Evolutionary conservation across 2,329 filamentous ascomycete genomes (phyloP), one percentile per base, ranked within the genome.

Genomic region (Sordariomycetes sp.): DNA sequence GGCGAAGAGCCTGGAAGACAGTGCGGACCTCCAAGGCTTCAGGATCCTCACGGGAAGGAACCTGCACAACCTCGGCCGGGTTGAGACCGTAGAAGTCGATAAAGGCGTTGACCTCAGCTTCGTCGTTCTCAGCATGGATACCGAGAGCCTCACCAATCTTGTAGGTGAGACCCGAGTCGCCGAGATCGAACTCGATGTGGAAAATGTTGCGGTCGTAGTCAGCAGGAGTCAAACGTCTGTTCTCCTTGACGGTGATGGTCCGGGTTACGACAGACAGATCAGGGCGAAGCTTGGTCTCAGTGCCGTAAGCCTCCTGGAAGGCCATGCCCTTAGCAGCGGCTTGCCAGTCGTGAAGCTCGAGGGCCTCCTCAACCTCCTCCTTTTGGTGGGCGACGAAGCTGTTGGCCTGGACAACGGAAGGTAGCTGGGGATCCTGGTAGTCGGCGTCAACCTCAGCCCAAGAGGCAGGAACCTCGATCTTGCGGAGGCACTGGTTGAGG

Each of bases 161-260:
- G 64, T 98, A 98, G 27, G 77, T 94, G 43, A 98, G 77, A 25
- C 88, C 90, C 21, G 90, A 94, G 50, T 81, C 64, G 40, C 90
- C 90, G 17, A 98, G 76, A 53, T 96, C 92, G 51, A 98, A 98
- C 63, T 98, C 92, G 42, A 98, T 96, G 66, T 98, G 92, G 81
- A 98, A 98, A 61, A 98, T 96, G 71, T 98, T 95, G 48, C 92
- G 86, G 59, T 96, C 88, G 55, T 98, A 98, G 21, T 79, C 82
- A 17, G 62, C 50, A 4, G 92, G 92, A 0, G 92, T 98, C 36
- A 98, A 74, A 43, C 92, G 79, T 41, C 92, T 85, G 65, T 94
- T 95, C 68, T 96, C 92, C 68, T 93, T 86, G 59, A 98, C 88
- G 35, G 79, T 82, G 35, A 95, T 82, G 27, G 86, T 85, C 49